Evolutionary conservation across 2,329 filamentous ascomycete genomes (phyloP), one percentile per base, ranked within the genome.

Genomic region (Rhexocercosporidium sp.): DNA sequence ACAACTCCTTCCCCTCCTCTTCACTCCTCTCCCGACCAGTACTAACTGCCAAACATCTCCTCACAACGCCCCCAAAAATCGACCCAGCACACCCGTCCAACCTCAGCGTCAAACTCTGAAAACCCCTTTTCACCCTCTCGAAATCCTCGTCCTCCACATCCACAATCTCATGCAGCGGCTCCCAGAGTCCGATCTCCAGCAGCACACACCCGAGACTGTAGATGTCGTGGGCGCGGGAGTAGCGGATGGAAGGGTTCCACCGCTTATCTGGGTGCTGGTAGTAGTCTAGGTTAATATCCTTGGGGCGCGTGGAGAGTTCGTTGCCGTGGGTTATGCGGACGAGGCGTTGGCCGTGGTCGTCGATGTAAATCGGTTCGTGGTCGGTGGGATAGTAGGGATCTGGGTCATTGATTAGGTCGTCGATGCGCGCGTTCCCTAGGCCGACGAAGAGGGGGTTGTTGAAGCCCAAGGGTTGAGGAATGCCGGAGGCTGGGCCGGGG

Each of bases 161-260:
- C 3, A 73, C 68, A 20, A 73, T 3, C 14, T 56, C 71, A 69
- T 80, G 77, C 22, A 84, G 71, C 47, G 77, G 73, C 68, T 82
- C 81, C 81, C 82, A 84, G n/a, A 83, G 74, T 2, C 82, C 82
- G 47, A 86, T 82, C 75, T 86, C 84, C 6, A 85, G 78, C 8
- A 86, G 77, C 2, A 86, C 76, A 4, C 85, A 78, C 1, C 84
- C 84, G 2, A 86, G 76, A 65, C 80, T 83, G 75, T 82, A 82
- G 29, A 82, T 78, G 69, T 82, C 81, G 69, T 79, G 79, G 22
- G 75, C 76, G 65, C 78, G 76, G 39, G 76, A 77, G 71, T 79
- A 81, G 3, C 76, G 73, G 25, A 70, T 46, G 0, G 51, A n/a
- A 0, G 68, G 70, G 37, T 72, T 69, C 65, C 65, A 70, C 9